A percentile compares a stretch with the other conserved stretches of the same genome.
phyloP scores from a whole-genome alignment of 2,329 filamentous ascomycete species.

The Colletotrichum brevisporum region DNA sequence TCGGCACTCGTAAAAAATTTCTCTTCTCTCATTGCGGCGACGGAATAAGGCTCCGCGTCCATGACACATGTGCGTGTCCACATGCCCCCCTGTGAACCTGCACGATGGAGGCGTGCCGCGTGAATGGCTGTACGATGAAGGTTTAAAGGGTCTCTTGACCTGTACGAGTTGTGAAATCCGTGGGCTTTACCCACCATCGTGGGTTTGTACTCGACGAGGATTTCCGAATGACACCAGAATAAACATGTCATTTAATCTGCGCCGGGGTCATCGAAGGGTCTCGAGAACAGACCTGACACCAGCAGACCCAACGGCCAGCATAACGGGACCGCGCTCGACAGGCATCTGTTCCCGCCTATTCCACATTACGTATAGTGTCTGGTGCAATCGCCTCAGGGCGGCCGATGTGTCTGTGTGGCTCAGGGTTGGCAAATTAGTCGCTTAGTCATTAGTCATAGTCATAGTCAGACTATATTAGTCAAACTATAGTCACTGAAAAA shows the following conservation, averaged over 20 bases:
- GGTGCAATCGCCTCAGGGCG: slow-evolving; percentile 15
- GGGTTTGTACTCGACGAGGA: neutral
- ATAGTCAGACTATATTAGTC: slow-evolving; percentile 1
- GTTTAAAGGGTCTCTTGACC: slow-evolving; percentile 6
- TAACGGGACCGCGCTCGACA: slow-evolving; percentile 9
- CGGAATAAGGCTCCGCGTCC: neutral
- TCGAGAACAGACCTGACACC: slow-evolving; percentile 28
- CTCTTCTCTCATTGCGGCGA: neutral
- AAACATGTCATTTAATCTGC: slow-evolving; percentile 6
- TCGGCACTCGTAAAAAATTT: slow-evolving; percentile 12
- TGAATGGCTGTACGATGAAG: slow-evolving; percentile 14
- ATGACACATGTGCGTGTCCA: slow-evolving; percentile 25
- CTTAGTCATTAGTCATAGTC: slow-evolving; percentile 1
- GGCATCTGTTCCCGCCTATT: slow-evolving; percentile 6
- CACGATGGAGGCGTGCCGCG: slow-evolving; percentile 31
- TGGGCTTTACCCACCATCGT: slow-evolving; percentile 1
- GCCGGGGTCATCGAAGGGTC: slow-evolving; percentile 6
- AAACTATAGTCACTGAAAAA: neutral
- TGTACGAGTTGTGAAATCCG: slow-evolving; percentile 1
- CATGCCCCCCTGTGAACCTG: neutral
- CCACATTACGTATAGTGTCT: neutral
- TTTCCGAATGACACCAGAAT: neutral
- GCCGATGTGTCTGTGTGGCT: slow-evolving; percentile 32
- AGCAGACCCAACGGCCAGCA: slow-evolving; percentile 1
- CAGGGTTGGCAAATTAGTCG: neutral